Base-by-base conservation (phyloP, 129 eudicot genomes). In the Artemisia tridentata region DNA sequence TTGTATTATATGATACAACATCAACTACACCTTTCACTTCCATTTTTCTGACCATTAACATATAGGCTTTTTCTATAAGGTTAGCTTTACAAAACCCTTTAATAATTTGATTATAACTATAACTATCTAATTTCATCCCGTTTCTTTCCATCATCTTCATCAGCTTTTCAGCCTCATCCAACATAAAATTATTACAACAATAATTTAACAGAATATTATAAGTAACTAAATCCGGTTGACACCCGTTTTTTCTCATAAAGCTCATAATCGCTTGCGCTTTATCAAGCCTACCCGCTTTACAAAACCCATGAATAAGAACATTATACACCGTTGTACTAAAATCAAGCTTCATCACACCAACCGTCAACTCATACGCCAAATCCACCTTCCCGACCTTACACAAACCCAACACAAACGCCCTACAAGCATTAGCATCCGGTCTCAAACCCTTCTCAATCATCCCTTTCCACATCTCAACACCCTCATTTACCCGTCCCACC, bases 1-100 rank as follows among this genome's bases (percentile, higher is more conserved):
- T 83, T 12, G 96, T 95, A 75, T 95, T 95, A 60, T 87, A 95
- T 1, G 97, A 84, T 72, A 95, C 97, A 82, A 88, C 97, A 78
- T 95, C 91, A 10, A 79, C 88, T 75, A 85, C 51, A 16, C 97
- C 96, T 81, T 84, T 83, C 11, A 69, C 80, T 65, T 80, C 91
- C 96, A 95, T 95, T 71, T 85, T 80, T n/a, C 66, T 80, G 50
- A 79, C 87, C 83, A 95, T 63, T 57, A 90, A 71, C 72, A 19
- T 67, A 67, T 90, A 90, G 1, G 99, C 99, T 75, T 86, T 86
- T 68, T 86, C 91, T 16, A 90, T 67, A 16, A 85, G 84, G 31
- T 95, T 84, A 0, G 84, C 88, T 66, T 86, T 82, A 81, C 97
- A 95, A 62, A 87, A 83, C 18, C 97, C 96, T 80, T 90, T 95